These are phyloP conservation scores for Verticillium alfalfae DNA, from an alignment of 2,329 filamentous ascomycete genomes.

Conservation along the genomic window DNA sequence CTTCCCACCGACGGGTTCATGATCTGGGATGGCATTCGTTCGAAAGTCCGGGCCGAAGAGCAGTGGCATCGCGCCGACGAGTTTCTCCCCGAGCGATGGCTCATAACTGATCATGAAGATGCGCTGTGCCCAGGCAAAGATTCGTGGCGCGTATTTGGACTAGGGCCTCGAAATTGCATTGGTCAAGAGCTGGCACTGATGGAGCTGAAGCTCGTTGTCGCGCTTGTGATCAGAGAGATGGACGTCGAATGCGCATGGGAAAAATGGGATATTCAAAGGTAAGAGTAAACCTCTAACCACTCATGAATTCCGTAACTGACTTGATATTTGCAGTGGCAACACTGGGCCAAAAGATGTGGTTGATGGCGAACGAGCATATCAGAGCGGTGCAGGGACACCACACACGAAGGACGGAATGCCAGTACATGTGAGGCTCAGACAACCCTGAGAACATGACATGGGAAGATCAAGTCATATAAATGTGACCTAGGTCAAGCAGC, in stretches of 20 bases:
- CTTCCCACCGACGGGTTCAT: constrained; percentile 38
- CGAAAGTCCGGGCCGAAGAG: background rate
- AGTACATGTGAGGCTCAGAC: background rate
- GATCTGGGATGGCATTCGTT: constrained; percentile 27
- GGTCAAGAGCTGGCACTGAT: constrained; percentile 50
- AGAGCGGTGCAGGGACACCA: background rate
- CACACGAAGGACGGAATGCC: background rate
- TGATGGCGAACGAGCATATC: background rate
- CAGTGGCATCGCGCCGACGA: constrained; percentile 33
- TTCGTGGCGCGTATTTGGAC: constrained; percentile 39
- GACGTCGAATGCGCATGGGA: constrained; percentile 18
- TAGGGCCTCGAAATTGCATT: constrained; percentile 48
- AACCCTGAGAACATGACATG: background rate
- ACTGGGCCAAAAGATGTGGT: background rate
- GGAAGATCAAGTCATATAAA: background rate
- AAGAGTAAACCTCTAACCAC: background rate
- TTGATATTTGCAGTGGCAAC: background rate
- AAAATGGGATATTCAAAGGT: background rate
- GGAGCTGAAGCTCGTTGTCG: constrained; percentile 44
- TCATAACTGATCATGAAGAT: constrained; percentile 32
- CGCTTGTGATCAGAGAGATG: constrained; percentile 41
- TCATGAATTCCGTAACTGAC: background rate
- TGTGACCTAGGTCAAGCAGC: background rate
- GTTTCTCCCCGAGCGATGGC: constrained; percentile 44
- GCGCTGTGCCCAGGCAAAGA: constrained; percentile 37